Conservation (phyloP, 768 basidiomycete genomes). For the Termitomyces heimii region DNA sequence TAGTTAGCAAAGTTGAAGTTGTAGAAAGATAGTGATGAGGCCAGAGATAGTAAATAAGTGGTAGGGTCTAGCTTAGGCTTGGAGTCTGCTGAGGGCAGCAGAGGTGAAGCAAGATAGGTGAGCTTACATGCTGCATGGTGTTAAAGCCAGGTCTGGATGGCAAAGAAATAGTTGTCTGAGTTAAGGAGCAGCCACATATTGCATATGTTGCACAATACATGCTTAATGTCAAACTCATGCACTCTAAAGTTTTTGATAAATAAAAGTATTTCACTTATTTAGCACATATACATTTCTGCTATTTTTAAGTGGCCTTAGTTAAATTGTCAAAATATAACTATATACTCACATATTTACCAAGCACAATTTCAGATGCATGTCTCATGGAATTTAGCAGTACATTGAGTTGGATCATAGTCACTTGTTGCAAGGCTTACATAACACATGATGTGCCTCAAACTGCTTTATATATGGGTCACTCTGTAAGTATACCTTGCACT, state of each 20-base stretch:
- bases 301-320: no score
- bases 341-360: no score
- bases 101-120: neutral
- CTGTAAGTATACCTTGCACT: conserved; percentile 66
- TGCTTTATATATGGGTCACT: conserved; percentile 71
- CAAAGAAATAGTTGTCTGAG: conserved; percentile 51
- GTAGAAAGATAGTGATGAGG: conserved; percentile 31
- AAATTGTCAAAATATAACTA: conserved; percentile 76
- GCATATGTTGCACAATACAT: conserved; percentile 63
- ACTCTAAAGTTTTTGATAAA: conserved; percentile 63
- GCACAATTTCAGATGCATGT: conserved; percentile 75
- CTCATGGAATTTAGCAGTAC: conserved; percentile 83
- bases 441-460: conserved; percentile 75
- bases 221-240: conserved; percentile 70
- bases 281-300: conserved; percentile 57
- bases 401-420: conserved; percentile 86
- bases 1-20: conserved; percentile 53
- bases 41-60: no score
- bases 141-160: conserved; percentile 61
- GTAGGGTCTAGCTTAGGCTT: neutral
- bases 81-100: neutral
- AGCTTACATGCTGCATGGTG: conserved; percentile 56
- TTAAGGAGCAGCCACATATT: conserved; percentile 62
- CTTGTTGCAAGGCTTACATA: conserved; percentile 76
- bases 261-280: conserved; percentile 51